A percentile compares a stretch with the other conserved stretches of the same genome.
Conservation (phyloP, 208 protist species). For the Wallacemonas collosoma region DNA sequence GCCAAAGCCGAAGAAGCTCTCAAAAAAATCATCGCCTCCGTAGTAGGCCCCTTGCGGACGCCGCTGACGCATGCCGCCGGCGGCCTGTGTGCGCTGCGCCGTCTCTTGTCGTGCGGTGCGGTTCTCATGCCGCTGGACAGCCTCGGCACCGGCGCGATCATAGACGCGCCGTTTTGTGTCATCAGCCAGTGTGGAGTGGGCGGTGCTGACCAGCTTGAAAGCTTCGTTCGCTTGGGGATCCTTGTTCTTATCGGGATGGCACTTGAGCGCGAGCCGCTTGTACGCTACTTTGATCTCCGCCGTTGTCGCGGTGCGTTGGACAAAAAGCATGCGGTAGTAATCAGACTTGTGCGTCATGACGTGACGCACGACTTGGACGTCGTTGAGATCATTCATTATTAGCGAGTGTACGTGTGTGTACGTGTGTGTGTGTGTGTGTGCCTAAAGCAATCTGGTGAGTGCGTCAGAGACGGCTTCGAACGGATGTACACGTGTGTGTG, state of each 20-base stretch:
- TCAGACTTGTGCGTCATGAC: constrained; percentile 71
- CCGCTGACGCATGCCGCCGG: constrained; percentile 17
- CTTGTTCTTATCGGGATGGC: constrained; percentile 93
- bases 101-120: constrained; percentile 27
- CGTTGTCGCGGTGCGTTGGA: constrained; percentile 50
- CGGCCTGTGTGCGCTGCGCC: constrained; percentile 17
- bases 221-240: constrained; percentile 76
- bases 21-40: constrained; percentile 63
- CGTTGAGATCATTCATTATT: constrained; percentile 66
- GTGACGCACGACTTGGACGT: constrained; percentile 70
- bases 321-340: constrained; percentile 86
- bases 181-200: constrained; percentile 76
- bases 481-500: background rate
- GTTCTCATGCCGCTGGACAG: constrained; percentile 85
- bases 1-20: constrained; percentile 65
- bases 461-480: too few species aligned
- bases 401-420: too few species aligned
- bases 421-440: constrained; percentile 14
- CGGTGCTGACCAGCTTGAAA: constrained; percentile 88
- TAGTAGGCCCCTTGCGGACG: constrained; percentile 17
- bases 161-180: constrained; percentile 81
- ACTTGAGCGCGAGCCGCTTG: constrained; percentile 87
- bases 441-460: too few species aligned
- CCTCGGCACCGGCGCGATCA: constrained; percentile 74
- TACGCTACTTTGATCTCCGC: constrained; percentile 85